phyloP scores from a whole-genome alignment of 1,139 yeast genomes.

The Protomyces inundatus region DNA sequence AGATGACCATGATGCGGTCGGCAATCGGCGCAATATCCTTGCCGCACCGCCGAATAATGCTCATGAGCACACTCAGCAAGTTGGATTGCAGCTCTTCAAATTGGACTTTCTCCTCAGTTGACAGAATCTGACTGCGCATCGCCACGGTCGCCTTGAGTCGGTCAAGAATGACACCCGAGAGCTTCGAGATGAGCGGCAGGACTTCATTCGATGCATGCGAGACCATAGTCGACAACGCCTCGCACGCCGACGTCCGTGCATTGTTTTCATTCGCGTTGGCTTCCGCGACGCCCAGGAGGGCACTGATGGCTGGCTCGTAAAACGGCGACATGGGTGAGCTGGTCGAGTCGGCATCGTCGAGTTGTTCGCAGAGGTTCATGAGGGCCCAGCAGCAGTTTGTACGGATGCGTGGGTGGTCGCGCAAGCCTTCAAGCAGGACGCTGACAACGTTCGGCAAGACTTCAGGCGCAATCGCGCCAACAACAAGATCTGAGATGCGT shows the following conservation, averaged over 20 bases:
- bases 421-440: constrained; percentile 70
- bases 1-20: constrained; percentile 77
- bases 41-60: constrained; percentile 78
- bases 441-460: constrained; percentile 61
- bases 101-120: constrained; percentile 63
- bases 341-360: constrained; percentile 48
- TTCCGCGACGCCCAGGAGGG: constrained; percentile 53
- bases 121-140: constrained; percentile 46
- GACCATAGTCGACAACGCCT: constrained; percentile 80
- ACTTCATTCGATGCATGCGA: constrained; percentile 68
- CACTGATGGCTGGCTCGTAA: constrained; percentile 63
- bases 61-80: constrained; percentile 78
- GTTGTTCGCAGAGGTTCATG: constrained; percentile 82
- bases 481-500: constrained; percentile 82
- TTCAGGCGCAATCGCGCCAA: constrained; percentile 66
- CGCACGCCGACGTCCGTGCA: constrained; percentile 93
- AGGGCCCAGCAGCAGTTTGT: constrained; percentile 97
- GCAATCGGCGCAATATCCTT: constrained; percentile 61
- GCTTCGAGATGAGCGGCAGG: constrained; percentile 58
- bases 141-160: constrained; percentile 67
- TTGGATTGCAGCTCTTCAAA: constrained; percentile 87
- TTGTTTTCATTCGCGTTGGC: constrained; percentile 76
- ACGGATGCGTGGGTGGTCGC: constrained; percentile 85
- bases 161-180: constrained; percentile 68
- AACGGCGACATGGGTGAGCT: constrained; percentile 67